These are phyloP conservation scores for Phlebopus sp. DNA, from an alignment of 1,284 basidiomycete species.

Conservation along the genomic window DNA sequence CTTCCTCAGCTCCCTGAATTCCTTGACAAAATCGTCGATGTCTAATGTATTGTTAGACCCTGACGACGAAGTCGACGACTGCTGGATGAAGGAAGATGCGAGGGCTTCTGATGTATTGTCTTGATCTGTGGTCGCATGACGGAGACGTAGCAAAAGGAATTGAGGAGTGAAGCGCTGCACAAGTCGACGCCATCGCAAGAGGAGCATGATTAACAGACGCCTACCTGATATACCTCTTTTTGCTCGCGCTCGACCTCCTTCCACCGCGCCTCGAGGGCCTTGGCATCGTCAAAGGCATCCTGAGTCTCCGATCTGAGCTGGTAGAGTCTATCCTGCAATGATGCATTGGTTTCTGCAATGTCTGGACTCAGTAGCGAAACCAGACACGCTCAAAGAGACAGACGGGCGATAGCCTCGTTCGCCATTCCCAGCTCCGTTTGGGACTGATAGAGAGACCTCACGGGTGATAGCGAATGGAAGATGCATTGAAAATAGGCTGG, in stretches of 20 bases:
- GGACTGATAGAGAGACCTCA: constrained; percentile 70
- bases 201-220: constrained; percentile 16
- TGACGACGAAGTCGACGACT: constrained; percentile 32
- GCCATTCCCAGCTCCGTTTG: constrained; percentile 77
- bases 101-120: constrained; percentile 85
- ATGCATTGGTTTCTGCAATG: constrained; percentile 60
- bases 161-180: constrained; percentile 76
- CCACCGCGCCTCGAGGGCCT: constrained; percentile 77
- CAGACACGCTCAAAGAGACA: constrained; percentile 30
- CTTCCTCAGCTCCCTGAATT: constrained; percentile 84
- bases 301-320: constrained; percentile 76
- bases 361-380: constrained; percentile 9
- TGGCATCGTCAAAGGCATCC: constrained; percentile 82
- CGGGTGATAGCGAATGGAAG: constrained; percentile 74
- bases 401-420: constrained; percentile 83
- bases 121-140: constrained; percentile 83
- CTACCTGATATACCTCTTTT: constrained; percentile 81
- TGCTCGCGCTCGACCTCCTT: constrained; percentile 84
- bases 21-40: constrained; percentile 82
- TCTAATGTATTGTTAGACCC: constrained; percentile 48
- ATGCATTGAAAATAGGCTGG: constrained; percentile 84
- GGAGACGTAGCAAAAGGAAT: constrained; percentile 82
- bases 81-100: constrained; percentile 77
- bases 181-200: constrained; percentile 6
- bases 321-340: constrained; percentile 71